Base-by-base conservation (phyloP, 208 protist genomes). In the Dictyostelium gargantuum region DNA sequence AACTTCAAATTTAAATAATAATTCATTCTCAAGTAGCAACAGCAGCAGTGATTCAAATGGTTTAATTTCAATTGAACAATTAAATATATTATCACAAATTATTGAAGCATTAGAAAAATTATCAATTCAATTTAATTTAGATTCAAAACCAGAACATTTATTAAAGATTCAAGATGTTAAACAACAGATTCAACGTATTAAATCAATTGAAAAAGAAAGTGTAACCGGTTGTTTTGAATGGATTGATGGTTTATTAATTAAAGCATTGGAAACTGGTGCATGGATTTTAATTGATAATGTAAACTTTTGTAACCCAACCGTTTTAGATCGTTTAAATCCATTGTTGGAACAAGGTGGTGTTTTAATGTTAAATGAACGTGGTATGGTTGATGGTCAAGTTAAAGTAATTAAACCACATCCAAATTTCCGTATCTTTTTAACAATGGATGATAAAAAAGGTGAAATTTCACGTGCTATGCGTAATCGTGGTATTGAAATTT, bases 211-310 rank as follows among this genome's bases (percentile, higher is more conserved):
- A 68, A 92, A 93, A 38, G 72, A 93, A n/a, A 93, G 92, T 23
- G 85, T 94, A 9, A 82, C 93, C 44, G 99, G 99, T 29, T 94
- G 97, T 50, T 99, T 99, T 95, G 99, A 99, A 94, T 99, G 99
- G 99, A 96, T 98, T 6, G 99, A 99, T 96, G 99, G 99, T 35
- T 74, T 99, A 17, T 95, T 99, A 32, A 94, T 99, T 35, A 94
- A 98, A 85, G 98, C 98, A 42, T 44, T 91, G 1, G 81, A 91
- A 46, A 84, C 94, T 42, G 99, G 99, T 21, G 84, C 99, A 93
- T 99, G 99, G 99, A 95, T 99, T 15, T 95, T 99, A 1, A 96
- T 99, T 42, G 99, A 99, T 94, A 99, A 99, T 95, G 99, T 98
- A 21, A 99, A 99, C 96, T 98, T 99, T 73, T 99, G 99, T 96